Evolutionary conservation across 2,329 filamentous ascomycete genomes (phyloP).

Genomic region (Delphinella strobiligena): DNA sequence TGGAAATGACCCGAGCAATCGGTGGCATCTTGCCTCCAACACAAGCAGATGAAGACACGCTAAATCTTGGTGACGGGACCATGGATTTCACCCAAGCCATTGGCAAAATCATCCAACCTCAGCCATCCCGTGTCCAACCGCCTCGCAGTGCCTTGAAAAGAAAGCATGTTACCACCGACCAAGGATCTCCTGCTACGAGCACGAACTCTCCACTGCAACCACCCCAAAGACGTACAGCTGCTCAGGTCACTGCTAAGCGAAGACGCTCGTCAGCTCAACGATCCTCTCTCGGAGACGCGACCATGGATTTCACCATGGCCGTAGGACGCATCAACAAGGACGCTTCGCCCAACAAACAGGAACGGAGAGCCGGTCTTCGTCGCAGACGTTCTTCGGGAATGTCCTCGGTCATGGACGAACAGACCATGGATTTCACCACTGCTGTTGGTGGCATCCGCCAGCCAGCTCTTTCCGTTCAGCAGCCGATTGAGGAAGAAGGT

Average conservation of each 20-base stretch:
- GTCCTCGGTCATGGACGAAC: constrained; percentile 29
- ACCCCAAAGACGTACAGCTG: constrained; percentile 14
- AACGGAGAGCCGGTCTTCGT: constrained; percentile 20
- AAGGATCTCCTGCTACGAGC: constrained; percentile 18
- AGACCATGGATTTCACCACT: constrained; percentile 45
- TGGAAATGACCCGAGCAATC: constrained; percentile 81
- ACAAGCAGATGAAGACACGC: constrained; percentile 8
- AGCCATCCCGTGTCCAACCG: constrained; percentile 17
- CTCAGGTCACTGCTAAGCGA: constrained; percentile 26
- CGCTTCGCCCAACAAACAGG: constrained; percentile 14
- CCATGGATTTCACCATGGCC: constrained; percentile 28
- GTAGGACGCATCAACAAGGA: constrained; percentile 22
- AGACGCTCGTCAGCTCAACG: constrained; percentile 24
- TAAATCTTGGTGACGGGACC: constrained; percentile 37
- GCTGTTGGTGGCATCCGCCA: constrained; percentile 34
- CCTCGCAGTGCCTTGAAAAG: constrained; percentile 30
- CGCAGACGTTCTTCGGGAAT: constrained; percentile 23
- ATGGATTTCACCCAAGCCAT: constrained; percentile 46
- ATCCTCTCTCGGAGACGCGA: constrained; percentile 27
- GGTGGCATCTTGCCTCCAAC: constrained; percentile 49
- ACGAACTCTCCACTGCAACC: constrained; percentile 15
- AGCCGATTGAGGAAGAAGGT: constrained; percentile 14
- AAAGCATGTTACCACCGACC: constrained; percentile 23
- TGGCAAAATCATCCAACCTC: constrained; percentile 33
- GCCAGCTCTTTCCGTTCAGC: background rate